phyloP scores from a whole-genome alignment of 441 rosid species.

The Lagerstroemia fauriei region DNA sequence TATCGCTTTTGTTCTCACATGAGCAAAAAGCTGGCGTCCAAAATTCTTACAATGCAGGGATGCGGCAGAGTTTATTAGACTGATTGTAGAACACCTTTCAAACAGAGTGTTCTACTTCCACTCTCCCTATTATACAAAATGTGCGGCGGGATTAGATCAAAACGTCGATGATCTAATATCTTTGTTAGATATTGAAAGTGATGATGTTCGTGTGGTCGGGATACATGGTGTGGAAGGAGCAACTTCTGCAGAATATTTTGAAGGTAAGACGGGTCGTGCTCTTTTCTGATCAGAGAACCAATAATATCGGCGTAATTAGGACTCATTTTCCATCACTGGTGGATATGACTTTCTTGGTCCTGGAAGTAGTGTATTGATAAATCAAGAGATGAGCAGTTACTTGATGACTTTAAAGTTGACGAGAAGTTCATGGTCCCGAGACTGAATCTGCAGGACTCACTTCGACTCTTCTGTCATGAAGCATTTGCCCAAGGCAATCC shows the following conservation, averaged over 20 bases:
- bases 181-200: no score
- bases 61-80: not conserved
- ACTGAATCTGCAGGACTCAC: not conserved
- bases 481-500: not conserved
- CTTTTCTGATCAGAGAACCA: not conserved
- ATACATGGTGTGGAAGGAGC: slow-evolving; percentile 6
- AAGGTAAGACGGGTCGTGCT: not conserved
- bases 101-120: not conserved
- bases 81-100: not conserved
- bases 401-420: not conserved
- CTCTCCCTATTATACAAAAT: not conserved
- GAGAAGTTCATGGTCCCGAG: no score
- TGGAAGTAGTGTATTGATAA: not conserved
- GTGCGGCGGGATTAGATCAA: not conserved
- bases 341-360: no score
- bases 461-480: not conserved
- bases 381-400: not conserved
- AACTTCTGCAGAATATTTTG: not conserved
- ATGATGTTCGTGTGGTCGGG: not conserved
- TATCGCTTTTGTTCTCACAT: no score
- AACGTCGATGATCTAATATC: not conserved
- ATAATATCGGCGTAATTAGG: no score
- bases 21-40: no score
- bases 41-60: not conserved
- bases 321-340: no score